Conservation (phyloP, 2,329 filamentous ascomycete genomes). For the Phialophora chinensis region DNA sequence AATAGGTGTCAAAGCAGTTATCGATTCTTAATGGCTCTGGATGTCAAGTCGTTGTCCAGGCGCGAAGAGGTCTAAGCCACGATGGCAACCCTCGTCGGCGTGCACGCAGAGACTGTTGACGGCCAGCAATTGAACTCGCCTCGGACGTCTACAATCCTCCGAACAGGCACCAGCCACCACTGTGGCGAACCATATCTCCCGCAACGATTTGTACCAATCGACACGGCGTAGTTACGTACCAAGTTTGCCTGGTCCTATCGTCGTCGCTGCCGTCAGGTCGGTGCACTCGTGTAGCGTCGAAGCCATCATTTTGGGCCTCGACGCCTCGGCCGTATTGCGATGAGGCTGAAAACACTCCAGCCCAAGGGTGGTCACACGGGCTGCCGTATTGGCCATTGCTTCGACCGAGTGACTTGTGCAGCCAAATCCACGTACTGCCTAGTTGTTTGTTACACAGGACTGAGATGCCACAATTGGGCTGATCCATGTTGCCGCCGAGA, state of each 20-base stretch:
- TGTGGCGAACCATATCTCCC: slow-evolving; percentile 6
- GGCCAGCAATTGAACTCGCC: background rate
- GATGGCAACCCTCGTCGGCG: background rate
- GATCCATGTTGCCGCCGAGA: slow-evolving; percentile 1
- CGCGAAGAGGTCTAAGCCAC: background rate
- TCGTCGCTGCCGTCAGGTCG: background rate
- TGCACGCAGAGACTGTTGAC: background rate
- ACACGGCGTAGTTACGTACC: background rate
- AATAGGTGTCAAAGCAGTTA: background rate
- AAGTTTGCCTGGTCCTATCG: background rate
- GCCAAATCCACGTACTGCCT: background rate
- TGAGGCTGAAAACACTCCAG: slow-evolving; percentile 15
- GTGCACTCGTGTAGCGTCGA: background rate
- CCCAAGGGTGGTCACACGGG: background rate
- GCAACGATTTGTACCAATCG: background rate
- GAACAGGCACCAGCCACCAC: slow-evolving; percentile 23
- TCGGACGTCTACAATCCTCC: background rate
- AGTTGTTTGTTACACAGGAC: slow-evolving; percentile 2
- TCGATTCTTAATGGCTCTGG: background rate
- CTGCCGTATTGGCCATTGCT: background rate
- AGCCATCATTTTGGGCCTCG: slow-evolving; percentile 8
- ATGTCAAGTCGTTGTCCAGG: background rate
- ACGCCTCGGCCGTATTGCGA: background rate
- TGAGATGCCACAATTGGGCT: background rate
- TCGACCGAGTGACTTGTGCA: background rate